Evolutionary conservation across 2,329 filamentous ascomycete species (phyloP), one percentile per base, ranked within the genome.

Genomic region (Aspergillus aculeatus): DNA sequence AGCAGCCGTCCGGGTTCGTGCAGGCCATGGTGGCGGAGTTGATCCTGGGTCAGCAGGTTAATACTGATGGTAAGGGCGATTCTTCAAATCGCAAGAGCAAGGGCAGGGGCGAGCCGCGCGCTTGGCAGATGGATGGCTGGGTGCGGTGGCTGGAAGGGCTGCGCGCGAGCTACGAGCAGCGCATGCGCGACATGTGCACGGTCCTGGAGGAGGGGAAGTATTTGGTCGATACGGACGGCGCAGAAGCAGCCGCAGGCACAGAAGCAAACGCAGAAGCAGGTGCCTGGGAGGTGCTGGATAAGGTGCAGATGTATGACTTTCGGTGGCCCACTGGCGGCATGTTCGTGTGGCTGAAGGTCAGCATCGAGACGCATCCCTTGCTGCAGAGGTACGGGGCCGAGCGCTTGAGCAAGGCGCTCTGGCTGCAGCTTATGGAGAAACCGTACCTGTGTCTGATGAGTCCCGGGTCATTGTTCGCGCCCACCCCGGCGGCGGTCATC

Each of bases 121-220:
- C 89, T 60, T 97, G 93, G 93, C 83, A 90, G 69, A 86, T 88
- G 63, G 86, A 88, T 62, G 93, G 93, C 64, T 97, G 91, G 91
- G 89, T 96, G 14, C 88, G 91, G 65, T 97, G 93, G 93, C 86
- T 97, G 24, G 89, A 89, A 62, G 92, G 92, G 7, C 83, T 97
- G 14, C 86, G 92, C 26, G 91, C 89, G 58, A 85, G 86, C 68
- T 97, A 97, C 77, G 91, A 96, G 79, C 82, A 88, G 47, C 87
- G 93, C 60, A 96, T 96, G 91, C 84, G 84, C 68, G 77, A 80
- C 64, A 96, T 96, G 91, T 90, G 88, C 75, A 78, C 78, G 7
- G 83, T 86, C 56, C 84, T 97, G 14, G 89, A 95, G 69, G 83
- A 85, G 5, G 85, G 89, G 56, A 83, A 86, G 48, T 84, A 83